These are phyloP conservation scores for Zygoascus meyerae DNA, from an alignment of 1,139 yeast genomes.

Conservation along the genomic window DNA sequence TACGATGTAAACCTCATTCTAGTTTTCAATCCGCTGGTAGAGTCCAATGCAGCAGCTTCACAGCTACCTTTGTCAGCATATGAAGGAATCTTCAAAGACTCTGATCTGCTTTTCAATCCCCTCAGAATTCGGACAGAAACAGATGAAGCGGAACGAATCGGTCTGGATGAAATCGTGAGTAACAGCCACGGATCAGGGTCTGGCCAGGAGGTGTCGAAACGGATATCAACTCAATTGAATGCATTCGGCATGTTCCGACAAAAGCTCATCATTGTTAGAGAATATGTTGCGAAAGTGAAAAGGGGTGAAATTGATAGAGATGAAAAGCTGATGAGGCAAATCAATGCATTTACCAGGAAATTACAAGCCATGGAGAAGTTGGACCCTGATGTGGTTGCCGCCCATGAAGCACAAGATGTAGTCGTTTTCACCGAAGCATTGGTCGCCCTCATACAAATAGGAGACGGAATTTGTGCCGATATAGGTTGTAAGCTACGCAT, in stretches of 20 bases:
- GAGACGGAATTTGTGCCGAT: conserved; percentile 13
- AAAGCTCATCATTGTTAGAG: conserved; percentile 24
- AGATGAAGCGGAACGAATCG: conserved; percentile 35
- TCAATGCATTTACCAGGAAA: conserved; percentile 21
- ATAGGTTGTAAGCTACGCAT: neutral
- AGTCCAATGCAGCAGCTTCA: conserved; percentile 12
- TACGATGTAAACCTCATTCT: conserved; percentile 21
- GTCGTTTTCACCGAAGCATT: conserved; percentile 24
- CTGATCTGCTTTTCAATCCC: conserved; percentile 20
- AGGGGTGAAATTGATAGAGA: conserved; percentile 20
- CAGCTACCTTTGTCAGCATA: conserved; percentile 30
- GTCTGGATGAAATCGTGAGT: conserved; percentile 32
- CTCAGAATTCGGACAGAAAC: conserved; percentile 27
- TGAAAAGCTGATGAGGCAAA: conserved; percentile 23
- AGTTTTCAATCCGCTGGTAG: conserved; percentile 20
- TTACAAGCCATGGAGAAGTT: conserved; percentile 5
- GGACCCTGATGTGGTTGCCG: neutral
- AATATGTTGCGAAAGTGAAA: conserved; percentile 24
- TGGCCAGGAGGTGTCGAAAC: conserved; percentile 6
- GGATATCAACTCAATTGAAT: conserved; percentile 27
- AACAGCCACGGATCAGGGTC: conserved; percentile 14
- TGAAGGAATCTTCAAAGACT: conserved; percentile 26
- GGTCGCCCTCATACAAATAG: conserved; percentile 23
- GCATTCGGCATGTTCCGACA: conserved; percentile 30
- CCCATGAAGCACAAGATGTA: conserved; percentile 22